phyloP scores from a whole-genome alignment of 2,329 filamentous ascomycete genomes.

The Chaetomiaceae sp. region DNA sequence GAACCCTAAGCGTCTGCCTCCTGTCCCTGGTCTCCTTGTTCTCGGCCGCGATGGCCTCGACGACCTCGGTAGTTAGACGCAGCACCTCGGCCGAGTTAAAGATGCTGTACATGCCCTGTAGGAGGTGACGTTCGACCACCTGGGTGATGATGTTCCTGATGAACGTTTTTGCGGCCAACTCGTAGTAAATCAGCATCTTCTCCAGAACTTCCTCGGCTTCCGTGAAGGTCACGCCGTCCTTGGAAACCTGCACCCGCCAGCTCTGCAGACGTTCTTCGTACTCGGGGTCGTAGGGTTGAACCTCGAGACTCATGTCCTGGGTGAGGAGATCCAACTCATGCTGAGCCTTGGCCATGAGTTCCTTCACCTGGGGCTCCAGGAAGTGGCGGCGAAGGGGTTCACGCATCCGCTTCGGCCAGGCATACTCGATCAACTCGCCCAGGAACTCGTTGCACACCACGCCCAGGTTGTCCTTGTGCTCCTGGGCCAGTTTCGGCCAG shows the following conservation, averaged over 20 bases:
- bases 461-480: constrained; percentile 50
- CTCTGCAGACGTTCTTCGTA: constrained; percentile 46
- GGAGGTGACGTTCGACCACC: constrained; percentile 46
- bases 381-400: constrained; percentile 46
- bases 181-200: constrained; percentile 54
- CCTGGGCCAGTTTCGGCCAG: constrained; percentile 48
- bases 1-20: constrained; percentile 42
- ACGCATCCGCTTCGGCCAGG: constrained; percentile 48
- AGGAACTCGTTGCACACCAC: constrained; percentile 52
- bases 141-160: constrained; percentile 50
- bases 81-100: constrained; percentile 51
- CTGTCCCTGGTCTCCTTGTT: constrained; percentile 49
- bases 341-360: constrained; percentile 43
- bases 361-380: constrained; percentile 45
- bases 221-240: constrained; percentile 43
- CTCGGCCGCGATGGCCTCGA: constrained; percentile 49
- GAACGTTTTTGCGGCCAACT: constrained; percentile 48
- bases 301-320: constrained; percentile 48
- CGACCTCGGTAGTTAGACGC: constrained; percentile 39
- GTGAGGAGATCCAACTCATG: constrained; percentile 42
- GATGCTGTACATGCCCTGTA: constrained; percentile 47
- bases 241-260: constrained; percentile 41
- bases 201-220: constrained; percentile 50
- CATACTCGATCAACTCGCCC: constrained; percentile 45
- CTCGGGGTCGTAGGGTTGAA: constrained; percentile 50